Percentiles rank a stretch among this genome's conserved stretches.
phyloP scores from a whole-genome alignment of 2,329 filamentous ascomycete species.

The Ambrosiella cleistominuta region DNA sequence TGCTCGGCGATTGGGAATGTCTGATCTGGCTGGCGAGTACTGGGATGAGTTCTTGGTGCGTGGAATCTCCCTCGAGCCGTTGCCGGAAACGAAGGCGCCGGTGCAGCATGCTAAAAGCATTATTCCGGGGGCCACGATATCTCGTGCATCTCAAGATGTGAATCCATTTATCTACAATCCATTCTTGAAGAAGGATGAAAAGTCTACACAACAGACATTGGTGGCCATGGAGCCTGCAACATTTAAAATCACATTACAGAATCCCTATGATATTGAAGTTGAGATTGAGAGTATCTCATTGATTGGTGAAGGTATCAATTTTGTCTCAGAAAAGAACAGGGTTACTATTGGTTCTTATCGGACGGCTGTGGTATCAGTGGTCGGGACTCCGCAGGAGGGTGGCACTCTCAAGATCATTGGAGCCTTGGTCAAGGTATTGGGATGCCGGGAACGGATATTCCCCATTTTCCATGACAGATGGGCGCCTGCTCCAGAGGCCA shows the following conservation, averaged over 20 bases:
- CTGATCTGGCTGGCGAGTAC: constrained; percentile 60
- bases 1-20: constrained; percentile 56
- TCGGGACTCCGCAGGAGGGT: constrained; percentile 45
- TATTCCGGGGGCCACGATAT: constrained; percentile 31
- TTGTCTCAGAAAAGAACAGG: constrained; percentile 47
- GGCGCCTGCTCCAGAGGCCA: constrained; percentile 50
- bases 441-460: constrained; percentile 69
- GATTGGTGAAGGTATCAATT: constrained; percentile 53
- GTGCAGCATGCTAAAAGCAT: constrained; percentile 45
- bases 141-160: constrained; percentile 39
- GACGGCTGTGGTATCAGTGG: constrained; percentile 59
- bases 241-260: constrained; percentile 75
- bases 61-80: constrained; percentile 50
- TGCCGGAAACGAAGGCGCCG: constrained; percentile 41
- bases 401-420: constrained; percentile 61
- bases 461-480: constrained; percentile 66
- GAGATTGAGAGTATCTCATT: constrained; percentile 70
- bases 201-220: constrained; percentile 46
- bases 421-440: constrained; percentile 60
- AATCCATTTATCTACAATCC: constrained; percentile 95
- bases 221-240: constrained; percentile 62
- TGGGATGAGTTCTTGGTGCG: constrained; percentile 94
- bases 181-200: constrained; percentile 54
- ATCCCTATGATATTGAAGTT: constrained; percentile 83
- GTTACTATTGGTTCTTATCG: constrained; percentile 64